Evolutionary conservation across 768 basidiomycete species (phyloP).

Genomic region (Clitopilus hobsonii): DNA sequence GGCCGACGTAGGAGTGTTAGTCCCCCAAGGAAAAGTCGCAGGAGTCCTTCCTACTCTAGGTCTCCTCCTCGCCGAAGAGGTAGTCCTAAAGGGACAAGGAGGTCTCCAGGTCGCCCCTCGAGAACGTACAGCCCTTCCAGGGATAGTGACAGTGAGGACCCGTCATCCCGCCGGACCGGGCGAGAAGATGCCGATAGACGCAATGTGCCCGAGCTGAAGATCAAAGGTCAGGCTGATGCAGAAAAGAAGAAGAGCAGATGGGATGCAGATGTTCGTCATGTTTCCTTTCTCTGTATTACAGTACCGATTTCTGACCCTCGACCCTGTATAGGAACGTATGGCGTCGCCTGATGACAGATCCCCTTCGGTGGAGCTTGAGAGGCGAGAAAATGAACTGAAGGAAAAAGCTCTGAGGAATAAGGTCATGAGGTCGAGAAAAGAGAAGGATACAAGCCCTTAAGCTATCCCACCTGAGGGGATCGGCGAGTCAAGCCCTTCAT

Average conservation of each 20-base stretch:
- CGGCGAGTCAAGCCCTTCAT: neutral
- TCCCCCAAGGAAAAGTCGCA: slow-evolving; percentile 17
- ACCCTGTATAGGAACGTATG: neutral
- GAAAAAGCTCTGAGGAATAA: slow-evolving; percentile 81
- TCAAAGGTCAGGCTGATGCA: slow-evolving; percentile 66
- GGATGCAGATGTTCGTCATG: slow-evolving; percentile 30
- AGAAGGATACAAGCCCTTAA: slow-evolving; percentile 16
- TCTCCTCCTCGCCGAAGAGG: slow-evolving; percentile 27
- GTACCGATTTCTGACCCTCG: neutral
- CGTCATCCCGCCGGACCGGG: slow-evolving; percentile 11
- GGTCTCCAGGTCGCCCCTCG: slow-evolving; percentile 10
- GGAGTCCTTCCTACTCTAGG: slow-evolving; percentile 23
- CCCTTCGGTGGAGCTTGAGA: slow-evolving; percentile 46
- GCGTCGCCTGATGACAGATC: slow-evolving; percentile 18
- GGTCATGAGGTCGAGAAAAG: slow-evolving; percentile 67
- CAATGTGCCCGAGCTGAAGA: slow-evolving; percentile 55
- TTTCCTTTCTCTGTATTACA: neutral
- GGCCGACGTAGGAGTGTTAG: slow-evolving; percentile 31
- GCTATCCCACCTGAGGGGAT: slow-evolving; percentile 11
- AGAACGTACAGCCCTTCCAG: slow-evolving; percentile 14
- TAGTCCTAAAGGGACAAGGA: slow-evolving; percentile 20
- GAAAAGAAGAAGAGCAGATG: slow-evolving; percentile 52
- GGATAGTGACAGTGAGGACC: slow-evolving; percentile 12
- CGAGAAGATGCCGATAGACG: slow-evolving; percentile 27
- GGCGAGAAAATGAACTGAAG: slow-evolving; percentile 74